Base-by-base conservation (phyloP, 1,139 yeast genomes). In the Yamadazyma songkhlaensis region DNA sequence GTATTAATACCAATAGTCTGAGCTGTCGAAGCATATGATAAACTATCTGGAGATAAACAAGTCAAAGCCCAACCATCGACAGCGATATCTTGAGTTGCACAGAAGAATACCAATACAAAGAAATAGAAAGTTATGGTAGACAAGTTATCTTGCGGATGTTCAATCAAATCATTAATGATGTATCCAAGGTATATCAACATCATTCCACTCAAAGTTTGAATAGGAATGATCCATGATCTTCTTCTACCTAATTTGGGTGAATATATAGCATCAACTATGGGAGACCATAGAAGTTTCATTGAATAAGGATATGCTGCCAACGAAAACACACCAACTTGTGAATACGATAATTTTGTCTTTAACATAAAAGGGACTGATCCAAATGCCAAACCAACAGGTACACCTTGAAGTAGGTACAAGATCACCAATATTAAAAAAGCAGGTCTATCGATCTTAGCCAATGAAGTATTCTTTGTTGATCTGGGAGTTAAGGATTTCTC, bases 21-120 rank as follows among this genome's bases (percentile, higher is more conserved):
- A 0, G 98, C 98, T 0, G 98, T 92, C 4, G 96, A 86, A 0
- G 98, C 98, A 62, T 79, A 92, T n/a, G 95, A 82, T 41, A 92
- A 67, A 14, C 95, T 85, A 30, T 79, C 79, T 17, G 81, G 81
- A 12, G 90, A 80, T 38, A 92, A 67, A 36, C 92, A 79, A 1
- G 97, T 92, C 54, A 92, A 66, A 0, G 97, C 97, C 98, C 98
- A 92, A 6, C 98, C 98, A 62, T 92, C 99, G 11, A 92, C 98
- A 1, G 98, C 97, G 39, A 92, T 92, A 57, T 92, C 99, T 59
- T 92, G 98, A 0, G 99, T 92, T 3, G 98, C 97, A 64, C 97
- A 90, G 42, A 92, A 70, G 42, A 92, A 78, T 31, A 92, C 92
- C 42, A 94, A 64, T 14, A 79, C 47, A 51, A 90, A 86, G 61